These are phyloP conservation scores for Pestalotiopsis sp. DNA, from an alignment of 2,329 filamentous ascomycete genomes.

Conservation along the genomic window DNA sequence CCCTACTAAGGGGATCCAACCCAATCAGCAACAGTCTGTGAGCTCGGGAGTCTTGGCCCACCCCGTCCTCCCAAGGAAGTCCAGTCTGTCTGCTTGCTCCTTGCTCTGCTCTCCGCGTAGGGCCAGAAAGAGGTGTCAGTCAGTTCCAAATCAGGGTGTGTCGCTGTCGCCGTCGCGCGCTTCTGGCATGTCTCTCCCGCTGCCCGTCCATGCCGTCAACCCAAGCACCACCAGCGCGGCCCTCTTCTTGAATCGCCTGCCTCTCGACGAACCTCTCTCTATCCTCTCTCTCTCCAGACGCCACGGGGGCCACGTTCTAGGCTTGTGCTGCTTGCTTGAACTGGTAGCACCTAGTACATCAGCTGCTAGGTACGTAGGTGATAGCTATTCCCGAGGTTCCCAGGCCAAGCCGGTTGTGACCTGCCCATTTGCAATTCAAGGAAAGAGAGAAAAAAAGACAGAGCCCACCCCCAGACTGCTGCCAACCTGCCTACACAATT, in stretches of 20 bases:
- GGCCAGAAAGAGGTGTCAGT: background rate
- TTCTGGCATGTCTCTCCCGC: background rate
- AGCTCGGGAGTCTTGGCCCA: slow-evolving; percentile 2
- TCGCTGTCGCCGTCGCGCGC: background rate
- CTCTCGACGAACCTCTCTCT: background rate
- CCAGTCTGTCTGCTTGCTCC: background rate
- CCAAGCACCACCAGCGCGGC: background rate
- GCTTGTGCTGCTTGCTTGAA: background rate
- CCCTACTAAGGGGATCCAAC: background rate
- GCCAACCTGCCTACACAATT: background rate
- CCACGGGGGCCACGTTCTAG: background rate
- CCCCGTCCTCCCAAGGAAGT: background rate
- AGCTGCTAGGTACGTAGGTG: too few relatives aligned
- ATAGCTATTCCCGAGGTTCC: slow-evolving; percentile 10
- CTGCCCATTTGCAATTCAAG: slow-evolving; percentile 11
- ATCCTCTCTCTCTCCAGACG: background rate
- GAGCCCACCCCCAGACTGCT: background rate
- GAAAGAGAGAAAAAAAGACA: background rate
- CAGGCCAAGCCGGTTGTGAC: slow-evolving; percentile 7
- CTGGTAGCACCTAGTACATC: background rate
- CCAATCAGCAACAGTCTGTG: background rate
- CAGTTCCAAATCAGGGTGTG: background rate
- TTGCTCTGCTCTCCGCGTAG: background rate
- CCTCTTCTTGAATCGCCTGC: background rate
- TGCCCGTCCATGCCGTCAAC: background rate